These are phyloP conservation scores for Lolium perenne DNA, from an alignment of 176 grass and related monocot genomes.

Conservation along the genomic window DNA sequence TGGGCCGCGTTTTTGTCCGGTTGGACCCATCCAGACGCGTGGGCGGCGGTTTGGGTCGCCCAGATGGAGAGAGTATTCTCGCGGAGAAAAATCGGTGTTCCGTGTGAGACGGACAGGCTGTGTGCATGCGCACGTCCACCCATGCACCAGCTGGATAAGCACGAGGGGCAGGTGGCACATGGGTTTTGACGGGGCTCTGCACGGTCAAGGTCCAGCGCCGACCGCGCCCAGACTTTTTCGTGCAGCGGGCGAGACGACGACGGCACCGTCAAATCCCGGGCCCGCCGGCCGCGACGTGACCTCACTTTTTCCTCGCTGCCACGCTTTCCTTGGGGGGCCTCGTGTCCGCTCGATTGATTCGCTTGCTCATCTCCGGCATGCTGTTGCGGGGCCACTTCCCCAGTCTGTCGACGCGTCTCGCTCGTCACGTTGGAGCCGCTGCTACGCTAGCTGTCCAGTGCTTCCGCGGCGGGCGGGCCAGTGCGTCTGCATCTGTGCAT, in stretches of 20 bases:
- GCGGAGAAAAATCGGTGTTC: too few relatives aligned
- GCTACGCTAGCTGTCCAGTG: neutral
- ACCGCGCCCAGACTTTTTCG: slow-evolving; percentile 5
- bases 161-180: neutral
- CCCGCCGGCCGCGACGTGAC: slow-evolving; percentile 8
- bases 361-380: neutral
- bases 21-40: too few relatives aligned
- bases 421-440: slow-evolving; percentile 20
- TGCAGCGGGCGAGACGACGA: neutral
- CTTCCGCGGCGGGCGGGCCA: neutral
- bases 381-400: neutral
- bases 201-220: slow-evolving; percentile 51
- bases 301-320: neutral
- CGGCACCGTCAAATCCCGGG: neutral
- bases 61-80: too few relatives aligned
- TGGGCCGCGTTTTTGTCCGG: too few relatives aligned
- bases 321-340: neutral
- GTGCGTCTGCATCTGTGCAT: neutral
- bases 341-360: neutral
- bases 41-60: too few relatives aligned
- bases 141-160: slow-evolving; percentile 4
- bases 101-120: neutral
- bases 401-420: neutral
- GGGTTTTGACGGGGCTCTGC: neutral
- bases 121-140: neutral